Evolutionary conservation across 2,329 filamentous ascomycete genomes (phyloP).

Genomic region (Fusarium vanettenii): DNA sequence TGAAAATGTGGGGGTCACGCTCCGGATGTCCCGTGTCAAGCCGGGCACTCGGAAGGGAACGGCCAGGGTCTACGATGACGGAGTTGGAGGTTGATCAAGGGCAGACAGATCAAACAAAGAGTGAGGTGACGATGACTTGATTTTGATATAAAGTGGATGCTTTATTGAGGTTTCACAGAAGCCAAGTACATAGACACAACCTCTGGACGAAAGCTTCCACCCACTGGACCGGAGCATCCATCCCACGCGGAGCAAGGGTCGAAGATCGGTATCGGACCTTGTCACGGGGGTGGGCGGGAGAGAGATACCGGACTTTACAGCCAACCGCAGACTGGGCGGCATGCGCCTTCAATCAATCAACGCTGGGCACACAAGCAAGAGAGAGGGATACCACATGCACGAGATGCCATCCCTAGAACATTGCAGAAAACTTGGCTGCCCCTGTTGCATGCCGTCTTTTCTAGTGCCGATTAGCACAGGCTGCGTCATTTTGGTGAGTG

Average conservation of each 20-base stretch:
- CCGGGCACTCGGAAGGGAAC: conserved; percentile 40
- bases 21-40: conserved; percentile 33
- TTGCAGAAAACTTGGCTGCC: neutral
- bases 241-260: conserved; percentile 33
- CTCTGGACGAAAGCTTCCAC: conserved; percentile 10
- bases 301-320: conserved; percentile 24
- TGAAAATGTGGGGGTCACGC: conserved; percentile 34
- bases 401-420: neutral
- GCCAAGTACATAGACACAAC: neutral
- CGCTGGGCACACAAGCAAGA: neutral
- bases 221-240: conserved; percentile 13
- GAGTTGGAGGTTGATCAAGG: neutral
- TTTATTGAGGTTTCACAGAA: neutral
- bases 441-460: conserved; percentile 25
- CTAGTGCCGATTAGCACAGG: conserved; percentile 33
- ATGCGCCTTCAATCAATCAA: neutral
- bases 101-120: neutral
- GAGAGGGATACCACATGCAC: conserved; percentile 19
- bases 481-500: conserved; percentile 40
- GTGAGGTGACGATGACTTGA: neutral
- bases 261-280: conserved; percentile 31
- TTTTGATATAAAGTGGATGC: neutral
- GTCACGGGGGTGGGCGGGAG: conserved; percentile 1
- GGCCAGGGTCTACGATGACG: conserved; percentile 17
- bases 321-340: conserved; percentile 6